phyloP scores from a whole-genome alignment of 2,329 filamentous ascomycete genomes.

The Diaporthe batatas region DNA sequence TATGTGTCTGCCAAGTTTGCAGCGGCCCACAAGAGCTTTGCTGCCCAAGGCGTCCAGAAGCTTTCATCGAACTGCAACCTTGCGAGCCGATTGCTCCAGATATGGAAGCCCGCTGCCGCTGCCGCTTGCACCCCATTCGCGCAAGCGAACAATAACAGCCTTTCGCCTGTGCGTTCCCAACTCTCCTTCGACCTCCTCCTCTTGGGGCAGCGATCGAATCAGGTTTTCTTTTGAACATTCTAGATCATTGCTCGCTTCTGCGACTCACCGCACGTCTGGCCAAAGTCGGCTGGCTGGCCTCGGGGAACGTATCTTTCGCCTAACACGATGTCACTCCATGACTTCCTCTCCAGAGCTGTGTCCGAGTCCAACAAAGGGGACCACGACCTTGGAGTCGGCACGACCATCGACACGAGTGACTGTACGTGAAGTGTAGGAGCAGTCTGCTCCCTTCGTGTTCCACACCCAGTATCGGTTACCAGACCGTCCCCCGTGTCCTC shows the following conservation, averaged over 20 bases:
- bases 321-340: conserved; percentile 22
- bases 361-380: conserved; percentile 12
- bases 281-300: conserved; percentile 17
- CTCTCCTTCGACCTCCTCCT: conserved; percentile 2
- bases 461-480: background rate
- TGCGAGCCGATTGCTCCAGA: conserved; percentile 5
- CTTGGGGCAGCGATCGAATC: background rate
- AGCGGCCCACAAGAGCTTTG: conserved; percentile 15
- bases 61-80: conserved; percentile 14
- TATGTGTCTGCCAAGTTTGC: conserved; percentile 22
- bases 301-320: conserved; percentile 1
- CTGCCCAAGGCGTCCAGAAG: conserved; percentile 22
- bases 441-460: conserved; percentile 1
- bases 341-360: conserved; percentile 21
- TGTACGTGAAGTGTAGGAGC: conserved; percentile 11
- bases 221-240: background rate
- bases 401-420: conserved; percentile 30
- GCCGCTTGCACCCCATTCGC: conserved; percentile 1
- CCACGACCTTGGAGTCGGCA: conserved; percentile 23
- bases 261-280: conserved; percentile 9
- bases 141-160: conserved; percentile 15
- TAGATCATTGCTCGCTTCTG: conserved; percentile 17
- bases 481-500: background rate
- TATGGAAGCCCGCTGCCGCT: background rate
- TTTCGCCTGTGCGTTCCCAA: conserved; percentile 22